Evolutionary conservation across 2,329 filamentous ascomycete genomes (phyloP).

Genomic region (Cytospora chrysosperma): DNA sequence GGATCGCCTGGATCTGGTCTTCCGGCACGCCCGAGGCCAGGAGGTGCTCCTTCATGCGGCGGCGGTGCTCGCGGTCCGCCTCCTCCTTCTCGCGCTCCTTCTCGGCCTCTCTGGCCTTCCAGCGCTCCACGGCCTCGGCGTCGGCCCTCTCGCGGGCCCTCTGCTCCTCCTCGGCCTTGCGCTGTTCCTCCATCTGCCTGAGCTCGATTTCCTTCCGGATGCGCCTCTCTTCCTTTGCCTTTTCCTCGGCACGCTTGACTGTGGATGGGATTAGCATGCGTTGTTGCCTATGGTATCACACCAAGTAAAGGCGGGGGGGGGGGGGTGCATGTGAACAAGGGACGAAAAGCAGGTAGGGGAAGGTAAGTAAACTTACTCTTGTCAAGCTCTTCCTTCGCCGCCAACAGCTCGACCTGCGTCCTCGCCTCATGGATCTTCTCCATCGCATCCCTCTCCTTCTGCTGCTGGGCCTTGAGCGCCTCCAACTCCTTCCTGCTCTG

Average conservation of each 20-base stretch:
- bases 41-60: constrained; percentile 57
- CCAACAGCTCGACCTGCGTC: constrained; percentile 50
- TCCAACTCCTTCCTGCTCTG: constrained; percentile 42
- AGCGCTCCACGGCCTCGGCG: constrained; percentile 51
- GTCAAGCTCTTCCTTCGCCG: constrained; percentile 48
- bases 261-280: background rate
- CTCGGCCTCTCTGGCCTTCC: constrained; percentile 49
- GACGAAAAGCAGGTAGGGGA: background rate
- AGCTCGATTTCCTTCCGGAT: constrained; percentile 53
- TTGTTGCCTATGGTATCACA: background rate
- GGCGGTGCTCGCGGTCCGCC: constrained; percentile 54
- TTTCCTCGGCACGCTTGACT: constrained; percentile 45
- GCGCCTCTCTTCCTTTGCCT: constrained; percentile 48
- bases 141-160: constrained; percentile 46
- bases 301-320: no score
- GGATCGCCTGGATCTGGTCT: constrained; percentile 56
- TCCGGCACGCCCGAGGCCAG: constrained; percentile 59
- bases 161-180: constrained; percentile 45
- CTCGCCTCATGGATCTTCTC: constrained; percentile 41
- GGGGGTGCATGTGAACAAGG: no score
- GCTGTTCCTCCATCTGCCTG: constrained; percentile 47
- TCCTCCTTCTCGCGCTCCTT: constrained; percentile 48
- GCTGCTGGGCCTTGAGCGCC: constrained; percentile 37
- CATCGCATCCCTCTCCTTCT: constrained; percentile 35
- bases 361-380: constrained; percentile 29